Conservation (phyloP, 179 eudicot genomes). For the Silene coronaria region DNA sequence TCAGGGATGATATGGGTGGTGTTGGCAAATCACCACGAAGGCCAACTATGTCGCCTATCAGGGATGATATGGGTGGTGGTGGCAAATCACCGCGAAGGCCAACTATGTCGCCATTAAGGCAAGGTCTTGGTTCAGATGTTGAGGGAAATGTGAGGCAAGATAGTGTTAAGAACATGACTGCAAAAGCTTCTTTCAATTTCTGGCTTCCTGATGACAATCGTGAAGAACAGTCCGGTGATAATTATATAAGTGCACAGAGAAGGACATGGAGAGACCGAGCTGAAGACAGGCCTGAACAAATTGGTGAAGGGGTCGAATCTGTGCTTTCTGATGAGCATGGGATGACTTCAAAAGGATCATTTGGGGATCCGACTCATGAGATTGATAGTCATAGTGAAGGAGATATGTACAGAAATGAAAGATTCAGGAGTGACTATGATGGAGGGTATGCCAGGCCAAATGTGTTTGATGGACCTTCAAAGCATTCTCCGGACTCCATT, state of each 20-base stretch:
- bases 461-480: conserved; percentile 43
- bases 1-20: conserved; percentile 2
- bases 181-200: conserved; percentile 24
- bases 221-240: conserved; percentile 3
- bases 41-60: conserved; percentile 9
- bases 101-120: conserved; percentile 14
- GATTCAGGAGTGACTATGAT: conserved; percentile 28
- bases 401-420: conserved; percentile 21
- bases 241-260: conserved; percentile 7
- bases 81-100: conserved; percentile 20
- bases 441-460: conserved; percentile 28
- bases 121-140: conserved; percentile 1
- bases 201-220: conserved; percentile 24
- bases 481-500: conserved; percentile 22
- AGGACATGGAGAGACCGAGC: conserved; percentile 21
- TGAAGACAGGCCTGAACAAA: conserved; percentile 24
- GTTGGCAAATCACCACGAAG: conserved; percentile 18
- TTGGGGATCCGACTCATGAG: conserved; percentile 15
- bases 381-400: conserved; percentile 18
- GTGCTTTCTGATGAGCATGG: conserved; percentile 22
- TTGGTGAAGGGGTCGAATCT: conserved; percentile 23
- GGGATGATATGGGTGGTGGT: conserved; percentile 2
- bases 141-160: conserved; percentile 8
- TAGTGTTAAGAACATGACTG: conserved; percentile 4
- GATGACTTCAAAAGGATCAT: conserved; percentile 22